phyloP scores from a whole-genome alignment of 345 rosid species.

The Aegle marmelos region DNA sequence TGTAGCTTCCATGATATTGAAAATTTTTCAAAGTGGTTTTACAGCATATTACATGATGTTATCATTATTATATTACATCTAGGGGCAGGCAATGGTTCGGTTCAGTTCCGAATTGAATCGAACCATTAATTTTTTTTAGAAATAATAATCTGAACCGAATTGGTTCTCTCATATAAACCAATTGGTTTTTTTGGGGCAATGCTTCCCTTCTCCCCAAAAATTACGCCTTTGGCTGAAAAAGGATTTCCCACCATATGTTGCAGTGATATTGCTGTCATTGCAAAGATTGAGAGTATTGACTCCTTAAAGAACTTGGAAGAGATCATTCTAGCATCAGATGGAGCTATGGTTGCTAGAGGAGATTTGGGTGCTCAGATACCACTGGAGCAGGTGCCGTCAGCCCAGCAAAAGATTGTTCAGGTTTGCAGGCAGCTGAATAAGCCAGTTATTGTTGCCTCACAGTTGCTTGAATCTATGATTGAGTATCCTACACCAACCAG shows the following conservation, averaged over 20 bases:
- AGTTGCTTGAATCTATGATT: slow-evolving; percentile 96
- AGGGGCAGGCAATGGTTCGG: too few species aligned
- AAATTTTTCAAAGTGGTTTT: neutral
- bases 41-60: neutral
- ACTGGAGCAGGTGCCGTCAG: slow-evolving; percentile 95
- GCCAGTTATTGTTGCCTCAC: slow-evolving; percentile 97
- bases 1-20: neutral
- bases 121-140: too few species aligned
- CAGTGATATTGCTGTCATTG: slow-evolving; percentile 89
- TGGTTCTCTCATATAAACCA: too few species aligned
- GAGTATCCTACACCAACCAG: slow-evolving; percentile 99
- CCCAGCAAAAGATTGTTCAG: slow-evolving; percentile 85
- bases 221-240: neutral
- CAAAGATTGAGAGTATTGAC: slow-evolving; percentile 95
- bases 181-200: too few species aligned
- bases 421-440: slow-evolving; percentile 83
- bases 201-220: too few species aligned
- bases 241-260: slow-evolving; percentile 10
- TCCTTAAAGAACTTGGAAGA: slow-evolving; percentile 89
- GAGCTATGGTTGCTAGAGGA: slow-evolving; percentile 99
- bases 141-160: too few species aligned
- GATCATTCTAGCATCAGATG: slow-evolving; percentile 86
- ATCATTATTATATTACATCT: neutral
- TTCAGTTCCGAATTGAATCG: too few species aligned
- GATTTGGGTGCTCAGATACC: slow-evolving; percentile 99